These are phyloP conservation scores for Candida pseudoviswanathii DNA, from an alignment of 1,139 yeast species.

Conservation along the genomic window DNA sequence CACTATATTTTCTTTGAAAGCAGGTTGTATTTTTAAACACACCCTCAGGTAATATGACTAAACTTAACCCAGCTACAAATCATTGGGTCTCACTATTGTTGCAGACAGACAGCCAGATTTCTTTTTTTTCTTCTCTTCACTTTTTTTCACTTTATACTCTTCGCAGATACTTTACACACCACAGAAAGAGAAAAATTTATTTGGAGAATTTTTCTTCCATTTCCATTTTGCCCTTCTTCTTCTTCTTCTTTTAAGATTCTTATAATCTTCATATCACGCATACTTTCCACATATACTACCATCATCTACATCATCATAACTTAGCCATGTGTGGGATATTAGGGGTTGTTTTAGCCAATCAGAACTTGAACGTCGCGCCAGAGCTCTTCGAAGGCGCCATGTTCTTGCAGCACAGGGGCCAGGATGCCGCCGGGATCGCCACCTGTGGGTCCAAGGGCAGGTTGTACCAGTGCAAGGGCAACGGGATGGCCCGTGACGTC, in stretches of 20 bases:
- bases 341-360: slow-evolving; percentile 84
- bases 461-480: slow-evolving; percentile 95
- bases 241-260: slow-evolving; percentile 2
- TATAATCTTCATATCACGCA: background rate
- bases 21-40: background rate
- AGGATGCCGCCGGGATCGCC: slow-evolving; percentile 99
- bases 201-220: slow-evolving; percentile 1
- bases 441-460: slow-evolving; percentile 95
- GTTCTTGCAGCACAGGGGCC: slow-evolving; percentile 96
- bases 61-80: too few relatives aligned
- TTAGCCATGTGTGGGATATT: slow-evolving; percentile 86
- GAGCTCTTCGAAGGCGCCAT: slow-evolving; percentile 92
- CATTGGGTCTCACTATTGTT: too few relatives aligned
- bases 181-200: background rate
- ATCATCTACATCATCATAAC: background rate
- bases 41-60: too few relatives aligned
- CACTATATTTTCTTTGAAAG: too few relatives aligned
- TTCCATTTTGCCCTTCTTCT: slow-evolving; percentile 1
- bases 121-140: too few relatives aligned
- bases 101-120: too few relatives aligned
- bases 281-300: background rate
- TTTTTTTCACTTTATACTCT: background rate
- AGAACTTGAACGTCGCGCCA: slow-evolving; percentile 72
- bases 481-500: slow-evolving; percentile 98
- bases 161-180: background rate